Base-by-base conservation (phyloP, 2,329 filamentous ascomycete species). In the Scedosporium minutisporum region DNA sequence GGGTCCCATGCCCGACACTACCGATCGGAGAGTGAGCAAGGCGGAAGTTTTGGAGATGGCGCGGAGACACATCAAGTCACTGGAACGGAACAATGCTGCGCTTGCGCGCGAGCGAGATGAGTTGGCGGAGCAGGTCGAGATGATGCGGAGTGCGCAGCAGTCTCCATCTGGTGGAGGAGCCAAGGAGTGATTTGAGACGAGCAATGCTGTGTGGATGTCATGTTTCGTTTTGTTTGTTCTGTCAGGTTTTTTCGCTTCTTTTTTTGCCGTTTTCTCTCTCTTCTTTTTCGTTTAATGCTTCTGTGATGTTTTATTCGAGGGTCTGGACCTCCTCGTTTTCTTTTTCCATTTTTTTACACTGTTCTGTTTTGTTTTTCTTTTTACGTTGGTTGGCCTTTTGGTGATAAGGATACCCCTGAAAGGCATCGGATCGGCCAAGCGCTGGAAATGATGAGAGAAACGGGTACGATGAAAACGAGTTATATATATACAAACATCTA, bases 1-100 rank as follows among this genome's bases (percentile, higher is more conserved):
- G n/a, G 59, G 42, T 25, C 18, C 23, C 38, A 25, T 44, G 33
- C 21, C 23, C 16, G 68, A 69, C 18, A 44, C 66, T 3, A 65
- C 66, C 1, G 70, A 72, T n/a, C 67, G 65, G 25, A 68, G 69
- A n/a, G 65, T 73, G 25, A 75, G 72, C 65, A 75, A 75, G 62
- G 72, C 69, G 7, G 72, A 75, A 62, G 72, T 75, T 4, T 63
- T 75, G 33, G 73, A 75, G 44, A 67, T 73, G 66, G 73, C 73
- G 41, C 68, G 70, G 12, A 64, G 66, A 57, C 71, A 75, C 59
- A 75, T 75, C 48, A 63, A 68, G 60, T 63, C 65, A 53, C 64
- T 75, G 27, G 73, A 75, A 64, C 67, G 66, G 53, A 69, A 72
- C 57, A 65, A 68, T 16, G 67, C 69, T 21, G 60, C 58, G 4